These are phyloP conservation scores for Ulota crispa DNA, from an alignment of 225 moss, liverwort and hornwort genomes.

Conservation along the genomic window DNA sequence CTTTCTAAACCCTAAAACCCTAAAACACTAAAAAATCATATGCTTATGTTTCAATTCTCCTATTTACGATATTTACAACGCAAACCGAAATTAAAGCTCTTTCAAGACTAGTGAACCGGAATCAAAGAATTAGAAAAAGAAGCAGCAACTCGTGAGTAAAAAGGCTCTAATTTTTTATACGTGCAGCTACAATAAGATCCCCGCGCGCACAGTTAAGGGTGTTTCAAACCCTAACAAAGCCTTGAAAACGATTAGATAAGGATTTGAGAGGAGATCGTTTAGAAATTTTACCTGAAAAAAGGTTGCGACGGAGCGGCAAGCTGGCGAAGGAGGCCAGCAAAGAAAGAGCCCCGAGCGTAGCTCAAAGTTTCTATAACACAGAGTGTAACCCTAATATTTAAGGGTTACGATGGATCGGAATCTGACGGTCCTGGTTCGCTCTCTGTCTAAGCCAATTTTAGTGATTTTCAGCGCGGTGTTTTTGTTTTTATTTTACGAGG, in stretches of 20 bases:
- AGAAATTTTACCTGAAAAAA: constrained; percentile 28
- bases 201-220: neutral
- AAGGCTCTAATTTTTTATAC: neutral
- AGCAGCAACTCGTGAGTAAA: too few relatives aligned
- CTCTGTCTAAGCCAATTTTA: neutral
- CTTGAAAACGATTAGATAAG: neutral
- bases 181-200: neutral
- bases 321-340: constrained; percentile 25
- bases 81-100: neutral
- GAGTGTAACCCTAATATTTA: constrained; percentile 25
- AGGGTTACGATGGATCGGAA: constrained; percentile 21
- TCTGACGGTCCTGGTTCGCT: constrained; percentile 13
- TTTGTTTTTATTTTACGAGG: too few relatives aligned
- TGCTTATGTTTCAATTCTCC: too few relatives aligned
- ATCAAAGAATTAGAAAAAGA: neutral
- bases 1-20: neutral
- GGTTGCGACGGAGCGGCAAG: constrained; percentile 13
- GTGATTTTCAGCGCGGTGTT: neutral
- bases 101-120: neutral
- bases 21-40: neutral
- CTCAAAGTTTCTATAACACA: constrained; percentile 4
- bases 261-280: neutral
- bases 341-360: accelerated
- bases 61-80: neutral
- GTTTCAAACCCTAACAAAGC: neutral